These are phyloP conservation scores for Tubosaeta sp. DNA, from an alignment of 768 basidiomycete genomes.

Conservation along the genomic window DNA sequence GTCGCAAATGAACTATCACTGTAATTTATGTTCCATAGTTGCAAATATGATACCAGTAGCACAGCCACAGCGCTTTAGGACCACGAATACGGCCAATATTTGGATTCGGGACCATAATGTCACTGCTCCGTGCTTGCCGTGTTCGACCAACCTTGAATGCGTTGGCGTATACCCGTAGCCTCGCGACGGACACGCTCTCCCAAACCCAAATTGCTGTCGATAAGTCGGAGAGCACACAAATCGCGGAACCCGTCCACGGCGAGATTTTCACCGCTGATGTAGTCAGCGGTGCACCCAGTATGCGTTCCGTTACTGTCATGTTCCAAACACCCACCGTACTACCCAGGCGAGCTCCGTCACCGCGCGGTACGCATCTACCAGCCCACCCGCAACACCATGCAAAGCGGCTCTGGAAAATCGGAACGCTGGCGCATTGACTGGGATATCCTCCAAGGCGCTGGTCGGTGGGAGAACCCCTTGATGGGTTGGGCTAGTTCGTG, in stretches of 20 bases:
- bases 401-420: conserved; percentile 82
- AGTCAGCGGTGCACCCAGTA: conserved; percentile 84
- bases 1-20: conserved; percentile 1
- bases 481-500: conserved; percentile 98
- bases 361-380: conserved; percentile 90
- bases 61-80: conserved; percentile 22
- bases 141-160: conserved; percentile 22
- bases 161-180: conserved; percentile 13
- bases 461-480: conserved; percentile 95
- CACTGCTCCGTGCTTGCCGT: conserved; percentile 47
- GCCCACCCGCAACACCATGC: conserved; percentile 92
- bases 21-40: conserved; percentile 22
- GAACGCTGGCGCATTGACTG: conserved; percentile 94
- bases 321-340: background rate
- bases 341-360: conserved; percentile 73
- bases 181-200: conserved; percentile 16
- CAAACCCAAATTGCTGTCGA: conserved; percentile 20
- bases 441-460: conserved; percentile 84
- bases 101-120: conserved; percentile 44
- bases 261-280: conserved; percentile 76
- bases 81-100: background rate
- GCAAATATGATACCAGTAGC: conserved; percentile 9
- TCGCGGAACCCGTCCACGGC: conserved; percentile 42
- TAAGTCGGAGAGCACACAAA: conserved; percentile 31
- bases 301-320: conserved; percentile 17